These are phyloP conservation scores for Paraphaeosphaeria minitans DNA, from an alignment of 2,329 filamentous ascomycete genomes.

Conservation along the genomic window DNA sequence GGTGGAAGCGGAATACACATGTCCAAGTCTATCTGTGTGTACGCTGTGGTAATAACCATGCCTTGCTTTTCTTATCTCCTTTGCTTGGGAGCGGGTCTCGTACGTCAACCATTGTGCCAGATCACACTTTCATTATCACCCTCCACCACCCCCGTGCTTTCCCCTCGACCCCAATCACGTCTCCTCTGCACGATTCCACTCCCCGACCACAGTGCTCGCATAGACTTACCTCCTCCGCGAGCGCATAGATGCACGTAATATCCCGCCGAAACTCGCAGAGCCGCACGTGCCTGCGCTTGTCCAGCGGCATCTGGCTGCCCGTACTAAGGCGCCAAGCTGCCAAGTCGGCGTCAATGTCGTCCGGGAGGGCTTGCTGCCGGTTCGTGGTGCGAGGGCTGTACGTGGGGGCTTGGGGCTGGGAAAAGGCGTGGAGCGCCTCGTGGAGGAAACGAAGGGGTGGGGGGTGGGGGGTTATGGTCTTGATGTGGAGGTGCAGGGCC, in stretches of 20 bases:
- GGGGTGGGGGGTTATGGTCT: too few species aligned
- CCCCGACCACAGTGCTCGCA: background rate
- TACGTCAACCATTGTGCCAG: background rate
- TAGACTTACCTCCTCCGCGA: background rate
- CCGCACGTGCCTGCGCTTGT: background rate
- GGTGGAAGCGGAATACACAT: background rate
- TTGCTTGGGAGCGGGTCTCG: background rate
- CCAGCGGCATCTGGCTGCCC: background rate
- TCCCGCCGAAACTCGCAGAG: background rate
- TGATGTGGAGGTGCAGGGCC: too few species aligned
- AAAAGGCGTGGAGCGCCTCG: background rate
- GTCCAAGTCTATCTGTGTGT: background rate
- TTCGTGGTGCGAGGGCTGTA: background rate
- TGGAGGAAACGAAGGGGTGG: too few species aligned
- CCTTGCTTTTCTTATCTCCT: background rate
- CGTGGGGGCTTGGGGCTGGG: background rate
- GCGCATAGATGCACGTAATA: background rate
- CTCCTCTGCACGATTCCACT: background rate
- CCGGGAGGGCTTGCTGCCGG: background rate
- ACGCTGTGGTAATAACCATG: constrained; percentile 6
- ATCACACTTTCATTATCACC: background rate
- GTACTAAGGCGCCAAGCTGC: background rate
- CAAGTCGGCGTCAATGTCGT: background rate
- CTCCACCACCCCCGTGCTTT: background rate
- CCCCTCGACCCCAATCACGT: background rate